phyloP scores from a whole-genome alignment of 371 early-diverging fungal genomes.

The Lichtheimia ramosa region DNA sequence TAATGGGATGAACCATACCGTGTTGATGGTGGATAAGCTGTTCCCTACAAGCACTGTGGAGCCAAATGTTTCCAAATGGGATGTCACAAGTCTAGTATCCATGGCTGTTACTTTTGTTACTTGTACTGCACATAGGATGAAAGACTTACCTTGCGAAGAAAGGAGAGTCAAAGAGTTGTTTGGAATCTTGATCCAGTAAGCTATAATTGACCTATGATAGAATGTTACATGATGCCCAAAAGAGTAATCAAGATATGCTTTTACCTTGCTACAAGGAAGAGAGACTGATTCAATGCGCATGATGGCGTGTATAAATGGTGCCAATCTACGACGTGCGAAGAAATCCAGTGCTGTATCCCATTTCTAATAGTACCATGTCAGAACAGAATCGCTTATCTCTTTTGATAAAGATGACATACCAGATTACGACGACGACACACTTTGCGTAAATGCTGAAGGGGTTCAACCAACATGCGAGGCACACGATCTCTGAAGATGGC shows the following conservation, averaged over 20 bases:
- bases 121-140: background rate
- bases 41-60: conserved; percentile 57
- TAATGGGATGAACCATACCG: conserved; percentile 26
- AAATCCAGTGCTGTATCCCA: conserved; percentile 45
- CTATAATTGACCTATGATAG: conserved; percentile 50
- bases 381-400: background rate
- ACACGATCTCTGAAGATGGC: conserved; percentile 51
- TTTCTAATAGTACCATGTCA: conserved; percentile 22
- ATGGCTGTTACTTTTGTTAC: background rate
- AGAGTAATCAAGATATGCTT: background rate
- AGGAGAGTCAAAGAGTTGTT: conserved; percentile 52
- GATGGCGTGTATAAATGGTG: conserved; percentile 58
- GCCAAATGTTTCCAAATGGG: conserved; percentile 56
- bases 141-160: conserved; percentile 55
- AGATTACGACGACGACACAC: conserved; percentile 20
- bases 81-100: conserved; percentile 49
- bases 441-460: conserved; percentile 32
- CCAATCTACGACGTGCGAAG: conserved; percentile 43
- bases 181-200: conserved; percentile 50
- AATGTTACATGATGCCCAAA: background rate
- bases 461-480: conserved; percentile 48
- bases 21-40: conserved; percentile 59
- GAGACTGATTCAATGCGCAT: conserved; percentile 64
- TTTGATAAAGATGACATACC: conserved; percentile 10
- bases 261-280: conserved; percentile 56